Base-by-base conservation (phyloP, 2,329 filamentous ascomycete species). In the Apiospora koreana region DNA sequence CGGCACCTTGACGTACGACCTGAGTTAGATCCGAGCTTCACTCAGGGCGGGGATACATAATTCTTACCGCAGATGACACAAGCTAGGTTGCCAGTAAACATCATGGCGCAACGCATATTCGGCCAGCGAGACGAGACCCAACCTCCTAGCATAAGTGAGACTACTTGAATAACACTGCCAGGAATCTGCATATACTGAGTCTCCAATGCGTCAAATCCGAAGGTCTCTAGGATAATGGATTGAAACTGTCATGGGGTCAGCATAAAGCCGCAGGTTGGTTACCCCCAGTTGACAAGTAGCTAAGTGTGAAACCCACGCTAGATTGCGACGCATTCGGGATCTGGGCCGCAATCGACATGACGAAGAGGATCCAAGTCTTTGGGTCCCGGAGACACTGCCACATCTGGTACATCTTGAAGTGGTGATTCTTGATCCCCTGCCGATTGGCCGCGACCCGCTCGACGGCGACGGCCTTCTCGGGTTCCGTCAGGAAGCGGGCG, bases 151-250 rank as follows among this genome's bases (percentile, higher is more conserved):
- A 90, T 76, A 0, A 89, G 80, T 0, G 86, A 84, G 0, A 87
- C 73, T 72, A 89, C 88, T 71, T 89, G 86, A 0, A 90, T 83
- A 0, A 84, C 87, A 23, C 87, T 87, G 21, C 87, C 88, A 0
- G 88, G 88, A 68, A 91, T 90, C 72, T 89, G 87, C 18, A 90
- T 84, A 70, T 88, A 88, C 71, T 88, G 86, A 0, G 85, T 86
- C 3, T 84, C 83, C 1, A 87, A 78, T 0, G 84, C 85, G 67
- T 83, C 83, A 73, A 87, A 78, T 41, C 76, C 75, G 67, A 78
- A 78, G 45, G 73, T 75, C 23, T 48, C 58, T 65, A 78, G 74
- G 69, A 78, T 78, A n/a, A 68, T 23, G 42, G 75, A 76, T 7
- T 76, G 74, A 68, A 78, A 78, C 76, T 77, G 42, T 10, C 31